Base-by-base conservation (phyloP, 2,329 filamentous ascomycete species). In the Ophiostoma montium region DNA sequence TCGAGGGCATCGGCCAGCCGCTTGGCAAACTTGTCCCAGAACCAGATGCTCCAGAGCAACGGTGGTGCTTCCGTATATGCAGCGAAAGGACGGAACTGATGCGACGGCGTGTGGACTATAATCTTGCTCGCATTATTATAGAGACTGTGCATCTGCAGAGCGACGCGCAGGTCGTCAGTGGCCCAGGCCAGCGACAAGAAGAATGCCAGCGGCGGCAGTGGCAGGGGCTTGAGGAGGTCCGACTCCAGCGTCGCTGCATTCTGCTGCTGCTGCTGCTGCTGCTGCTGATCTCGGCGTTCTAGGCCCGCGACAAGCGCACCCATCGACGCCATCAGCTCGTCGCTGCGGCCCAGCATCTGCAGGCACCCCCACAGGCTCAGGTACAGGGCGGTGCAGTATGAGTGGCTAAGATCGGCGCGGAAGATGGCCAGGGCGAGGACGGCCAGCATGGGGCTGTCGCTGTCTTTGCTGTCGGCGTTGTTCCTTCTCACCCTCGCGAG, bases 401-500 rank as follows among this genome's bases (percentile, higher is more conserved):
- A 5, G 16, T 48, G 51, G 50, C 50, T 49, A 33, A 46, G 21
- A 3, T 41, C 16, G n/a, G 36, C 38, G 3, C 36, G 47, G 27
- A 45, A 59, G 10, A 61, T 46, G 11, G 58, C 57, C 46, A 58
- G 21, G 27, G 57, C 57, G 3, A 63, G 52, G n/a, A 57, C 53
- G 2, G 59, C 58, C 12, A 63, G 49, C 6, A 57, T 54, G 16
- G 48, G 39, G 39, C 30, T 18, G 21, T 9, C 21, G 8, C 4
- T 38, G 9, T 21, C 10, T 8, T 13, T 13, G 19, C 15, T 9
- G 11, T n/a, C 4, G 23, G 8, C 5, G 12, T 16, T 30, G 15
- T 21, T 16, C 23, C 23, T 27, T 8, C 8, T 27, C 23, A 12
- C 38, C 16, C 15, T 30, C 21, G n/a, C 7, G 21, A 42, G 11